phyloP scores from a whole-genome alignment of 2,329 filamentous ascomycete species.

The Aspergillus sp. region DNA sequence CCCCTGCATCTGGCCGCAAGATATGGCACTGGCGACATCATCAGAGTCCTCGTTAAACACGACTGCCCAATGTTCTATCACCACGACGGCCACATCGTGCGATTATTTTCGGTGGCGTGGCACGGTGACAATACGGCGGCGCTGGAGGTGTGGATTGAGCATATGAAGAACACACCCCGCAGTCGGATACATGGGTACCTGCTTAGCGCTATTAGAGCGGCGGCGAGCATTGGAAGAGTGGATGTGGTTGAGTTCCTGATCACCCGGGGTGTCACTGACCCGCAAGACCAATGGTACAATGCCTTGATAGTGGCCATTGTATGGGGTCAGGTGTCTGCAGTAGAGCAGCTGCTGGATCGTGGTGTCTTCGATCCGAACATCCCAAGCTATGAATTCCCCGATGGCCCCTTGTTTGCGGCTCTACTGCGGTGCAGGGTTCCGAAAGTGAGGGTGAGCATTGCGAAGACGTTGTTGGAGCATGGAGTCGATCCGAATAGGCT shows the following conservation, averaged over 20 bases:
- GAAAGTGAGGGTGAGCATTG: not conserved
- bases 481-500: not conserved
- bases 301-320: not conserved
- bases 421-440: not conserved
- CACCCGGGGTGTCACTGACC: not conserved
- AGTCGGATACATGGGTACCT: too few relatives aligned
- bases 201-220: not conserved
- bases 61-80: not conserved
- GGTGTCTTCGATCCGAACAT: not conserved
- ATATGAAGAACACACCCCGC: not conserved
- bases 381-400: not conserved
- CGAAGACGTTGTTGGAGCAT: not conserved
- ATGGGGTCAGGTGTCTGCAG: not conserved
- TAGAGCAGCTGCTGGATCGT: not conserved
- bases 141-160: not conserved
- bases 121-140: not conserved
- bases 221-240: not conserved
- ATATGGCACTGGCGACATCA: not conserved
- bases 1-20: too few relatives aligned
- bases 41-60: not conserved
- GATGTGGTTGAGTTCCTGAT: not conserved
- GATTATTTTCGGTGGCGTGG: not conserved
- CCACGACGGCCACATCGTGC: not conserved
- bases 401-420: not conserved
- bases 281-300: not conserved